phyloP scores from a whole-genome alignment of 768 basidiomycete species.

The Boletus sp. region DNA sequence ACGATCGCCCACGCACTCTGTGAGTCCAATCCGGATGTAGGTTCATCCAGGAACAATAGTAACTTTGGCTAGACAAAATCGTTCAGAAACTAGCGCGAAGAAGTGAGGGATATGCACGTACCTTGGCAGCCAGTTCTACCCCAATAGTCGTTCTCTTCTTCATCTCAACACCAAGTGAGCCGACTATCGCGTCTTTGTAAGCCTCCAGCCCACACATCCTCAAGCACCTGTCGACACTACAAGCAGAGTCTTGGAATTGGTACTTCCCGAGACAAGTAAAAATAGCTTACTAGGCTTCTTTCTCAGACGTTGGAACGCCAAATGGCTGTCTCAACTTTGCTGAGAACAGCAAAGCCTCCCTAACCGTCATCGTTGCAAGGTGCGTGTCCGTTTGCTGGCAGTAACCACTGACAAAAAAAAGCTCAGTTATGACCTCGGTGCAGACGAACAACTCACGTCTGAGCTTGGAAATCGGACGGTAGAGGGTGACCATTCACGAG shows the following conservation, averaged over 20 bases:
- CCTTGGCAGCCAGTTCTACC: slow-evolving; percentile 83
- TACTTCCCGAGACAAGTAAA: background rate
- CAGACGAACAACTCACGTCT: slow-evolving; percentile 39
- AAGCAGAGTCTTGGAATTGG: background rate
- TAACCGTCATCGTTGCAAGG: slow-evolving; percentile 68
- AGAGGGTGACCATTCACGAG: slow-evolving; percentile 45
- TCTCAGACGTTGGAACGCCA: slow-evolving; percentile 62
- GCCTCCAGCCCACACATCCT: slow-evolving; percentile 64
- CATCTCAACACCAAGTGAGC: slow-evolving; percentile 65
- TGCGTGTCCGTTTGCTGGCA: slow-evolving; percentile 88
- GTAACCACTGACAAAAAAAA: slow-evolving; percentile 55
- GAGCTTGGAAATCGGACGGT: slow-evolving; percentile 52
- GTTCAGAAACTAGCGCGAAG: background rate
- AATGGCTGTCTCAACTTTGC: slow-evolving; percentile 76
- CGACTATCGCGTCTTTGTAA: slow-evolving; percentile 66
- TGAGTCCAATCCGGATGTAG: slow-evolving; percentile 84
- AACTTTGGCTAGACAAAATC: slow-evolving; percentile 55
- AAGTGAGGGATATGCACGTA: background rate
- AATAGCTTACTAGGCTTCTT: slow-evolving; percentile 75
- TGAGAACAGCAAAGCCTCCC: slow-evolving; percentile 78
- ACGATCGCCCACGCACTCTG: slow-evolving; percentile 86
- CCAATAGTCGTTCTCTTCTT: slow-evolving; percentile 84
- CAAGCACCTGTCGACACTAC: slow-evolving; percentile 55
- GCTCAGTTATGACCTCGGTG: background rate
- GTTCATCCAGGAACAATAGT: slow-evolving; percentile 85